phyloP scores from a whole-genome alignment of 495 filamentous ascomycete genomes.

The Penicillium longicatenatum region DNA sequence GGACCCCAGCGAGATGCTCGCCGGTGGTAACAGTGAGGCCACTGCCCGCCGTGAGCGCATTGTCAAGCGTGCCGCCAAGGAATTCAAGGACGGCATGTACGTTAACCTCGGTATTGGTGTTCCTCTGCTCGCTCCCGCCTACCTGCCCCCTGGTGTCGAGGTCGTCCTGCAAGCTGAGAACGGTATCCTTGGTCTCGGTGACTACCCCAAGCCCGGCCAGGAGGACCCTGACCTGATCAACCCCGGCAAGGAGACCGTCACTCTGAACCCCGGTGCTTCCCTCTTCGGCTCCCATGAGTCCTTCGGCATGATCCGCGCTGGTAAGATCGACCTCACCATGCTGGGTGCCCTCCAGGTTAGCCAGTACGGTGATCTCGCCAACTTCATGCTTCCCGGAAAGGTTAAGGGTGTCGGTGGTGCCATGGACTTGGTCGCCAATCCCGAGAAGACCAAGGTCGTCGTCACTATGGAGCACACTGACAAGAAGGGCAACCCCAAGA shows the following conservation, averaged over 20 bases:
- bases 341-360: slow-evolving; percentile 89
- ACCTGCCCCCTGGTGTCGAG: slow-evolving; percentile 73
- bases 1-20: slow-evolving; percentile 55
- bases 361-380: slow-evolving; percentile 60
- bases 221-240: slow-evolving; percentile 92
- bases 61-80: slow-evolving; percentile 81
- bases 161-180: slow-evolving; percentile 90
- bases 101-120: slow-evolving; percentile 93
- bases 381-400: slow-evolving; percentile 82
- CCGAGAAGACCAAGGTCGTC: slow-evolving; percentile 80
- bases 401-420: slow-evolving; percentile 92
- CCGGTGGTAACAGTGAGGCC: slow-evolving; percentile 64
- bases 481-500: slow-evolving; percentile 87
- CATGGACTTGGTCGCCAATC: slow-evolving; percentile 90
- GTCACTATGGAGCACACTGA: slow-evolving; percentile 90
- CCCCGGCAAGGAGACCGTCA: slow-evolving; percentile 92
- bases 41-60: slow-evolving; percentile 80
- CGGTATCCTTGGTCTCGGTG: slow-evolving; percentile 84
- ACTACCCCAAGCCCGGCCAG: slow-evolving; percentile 73
- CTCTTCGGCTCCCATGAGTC: slow-evolving; percentile 84
- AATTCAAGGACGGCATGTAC: slow-evolving; percentile 94
- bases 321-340: slow-evolving; percentile 87
- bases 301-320: slow-evolving; percentile 91
- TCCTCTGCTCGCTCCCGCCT: slow-evolving; percentile 83
- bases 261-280: slow-evolving; percentile 72